Base-by-base conservation (phyloP, 2,329 filamentous ascomycete genomes). In the Hymenoscyphus fraxineus region DNA sequence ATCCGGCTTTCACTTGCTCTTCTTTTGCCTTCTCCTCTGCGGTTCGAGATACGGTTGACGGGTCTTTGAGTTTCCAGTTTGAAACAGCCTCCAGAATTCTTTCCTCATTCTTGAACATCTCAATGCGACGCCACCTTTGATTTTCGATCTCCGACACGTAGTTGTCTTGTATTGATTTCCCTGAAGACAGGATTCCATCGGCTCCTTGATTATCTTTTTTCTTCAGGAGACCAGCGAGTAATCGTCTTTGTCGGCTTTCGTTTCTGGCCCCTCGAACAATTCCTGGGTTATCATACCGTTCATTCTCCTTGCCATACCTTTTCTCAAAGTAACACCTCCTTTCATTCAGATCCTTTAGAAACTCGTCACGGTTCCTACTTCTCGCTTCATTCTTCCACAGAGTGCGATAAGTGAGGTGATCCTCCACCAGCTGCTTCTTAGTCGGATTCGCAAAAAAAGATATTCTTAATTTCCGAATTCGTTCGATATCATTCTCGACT, bases 91-190 rank as follows among this genome's bases (percentile, higher is more conserved):
- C 40, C 15, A 63, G 47, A n/a, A 63, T 59, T 3, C 61, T 55
- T 51, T 63, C 55, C 32, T 63, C 55, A n/a, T 63, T 63, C 10
- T 38, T 40, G 47, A 61, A 61, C 31, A 55, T 55, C 12, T 61
- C n/a, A 10, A 7, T n/a, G 1, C 57, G 41, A 9, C 15, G 44
- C 4, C 22, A 5, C 15, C 3, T 15, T 16, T 56, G 27, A 5
- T 1, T 35, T 1, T 31, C 22, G 22, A 31, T 6, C 15, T 35
- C 54, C 5, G 54, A 13, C 3, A 15, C 31, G 19, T 56, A 32
- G 6, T 1, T 56, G 3, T 35, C 54, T 4, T n/a, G 27, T 13
- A 6, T 5, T 0, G 27, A 19, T 6, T 32, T 13, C 4, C 10
- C 19, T 32, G 31, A 56, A n/a, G 7, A 31, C 9, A 13, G 6